Base-by-base conservation (phyloP, 495 filamentous ascomycete genomes). In the Penicillium canescens region DNA sequence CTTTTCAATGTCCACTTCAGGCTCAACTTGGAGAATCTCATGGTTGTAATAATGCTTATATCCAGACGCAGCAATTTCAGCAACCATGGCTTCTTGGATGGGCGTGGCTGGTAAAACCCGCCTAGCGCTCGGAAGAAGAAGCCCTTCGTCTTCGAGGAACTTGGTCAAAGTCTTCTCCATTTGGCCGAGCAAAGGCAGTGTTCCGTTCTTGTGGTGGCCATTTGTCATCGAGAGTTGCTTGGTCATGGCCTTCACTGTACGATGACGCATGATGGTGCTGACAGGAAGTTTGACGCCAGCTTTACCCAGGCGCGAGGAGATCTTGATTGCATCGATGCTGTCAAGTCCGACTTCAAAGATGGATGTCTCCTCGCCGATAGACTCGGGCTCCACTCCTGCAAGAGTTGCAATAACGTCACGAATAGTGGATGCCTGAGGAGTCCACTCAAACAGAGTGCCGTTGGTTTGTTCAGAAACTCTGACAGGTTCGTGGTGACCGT, bases 311-410 rank as follows among this genome's bases (percentile, higher is more conserved):
- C 82, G 71, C 1, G 88, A 84, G 12, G 87, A 83, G 4, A 90
- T 66, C 61, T 86, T 90, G 66, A 96, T 90, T 23, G 90, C 88
- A 61, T 88, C 88, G 60, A 96, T 93, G 14, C 92, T 96, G 67
- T 96, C 92, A 14, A 96, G 77, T 10, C 92, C 92, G 1, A 96
- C 75, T 61, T 91, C 86, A 57, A 92, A 93, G 12, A 96, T 88
- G 1, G 82, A 86, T 3, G 81, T 82, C 0, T 70, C 62, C 38
- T 79, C 79, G n/a, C 63, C 60, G 36, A 95, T 65, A 1, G 76
- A 65, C 21, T 75, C 63, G 10, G 69, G 63, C 5, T 77, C 66
- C 1, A 83, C 62, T 0, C 77, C 78, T 7, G 86, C 80, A 24
- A 93, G 73, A 1, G 57, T 62, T 20, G 86, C 81, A 39, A 94